Percentiles rank a stretch among this genome's conserved stretches.
phyloP scores from a whole-genome alignment of 1,284 basidiomycete genomes.

The Microbotryum saponariae region DNA sequence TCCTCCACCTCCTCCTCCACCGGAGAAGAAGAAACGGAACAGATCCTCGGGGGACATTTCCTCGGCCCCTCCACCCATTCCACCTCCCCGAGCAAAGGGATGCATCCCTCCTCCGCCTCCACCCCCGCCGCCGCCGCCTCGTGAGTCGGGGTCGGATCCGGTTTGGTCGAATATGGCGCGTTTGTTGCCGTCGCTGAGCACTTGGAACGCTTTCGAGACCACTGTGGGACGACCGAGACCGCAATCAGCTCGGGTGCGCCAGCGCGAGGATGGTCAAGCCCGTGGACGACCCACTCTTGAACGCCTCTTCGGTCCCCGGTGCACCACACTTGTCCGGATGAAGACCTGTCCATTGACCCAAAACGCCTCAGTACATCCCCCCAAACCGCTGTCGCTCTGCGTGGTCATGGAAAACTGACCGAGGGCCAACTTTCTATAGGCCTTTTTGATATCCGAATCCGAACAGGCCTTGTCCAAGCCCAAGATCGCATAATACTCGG shows the following conservation, averaged over 20 bases:
- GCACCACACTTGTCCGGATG: slow-evolving; percentile 53
- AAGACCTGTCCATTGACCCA: slow-evolving; percentile 4
- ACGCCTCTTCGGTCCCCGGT: slow-evolving; percentile 96
- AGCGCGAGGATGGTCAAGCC: background rate
- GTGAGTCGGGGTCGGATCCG: slow-evolving; percentile 77
- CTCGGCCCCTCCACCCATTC: slow-evolving; percentile 47
- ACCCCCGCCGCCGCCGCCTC: slow-evolving; percentile 46
- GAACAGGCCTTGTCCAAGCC: slow-evolving; percentile 74
- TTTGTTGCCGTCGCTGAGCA: slow-evolving; percentile 66
- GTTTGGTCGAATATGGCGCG: slow-evolving; percentile 78
- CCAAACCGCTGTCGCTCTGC: background rate
- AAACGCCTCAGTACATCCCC: background rate
- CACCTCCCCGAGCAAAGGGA: slow-evolving; percentile 40
- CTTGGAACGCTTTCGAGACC: slow-evolving; percentile 66
- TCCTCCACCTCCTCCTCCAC: slow-evolving; percentile 48
- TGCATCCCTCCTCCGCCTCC: slow-evolving; percentile 36
- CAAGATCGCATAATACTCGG: slow-evolving; percentile 91
- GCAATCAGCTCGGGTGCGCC: background rate
- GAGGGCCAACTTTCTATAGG: slow-evolving; percentile 79
- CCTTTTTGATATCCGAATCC: slow-evolving; percentile 88
- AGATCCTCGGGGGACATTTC: slow-evolving; percentile 92
- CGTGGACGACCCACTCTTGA: slow-evolving; percentile 66
- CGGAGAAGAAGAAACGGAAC: slow-evolving; percentile 98
- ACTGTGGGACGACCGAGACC: slow-evolving; percentile 49
- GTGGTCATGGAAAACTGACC: background rate